Evolutionary conservation across 2,329 filamentous ascomycete species (phyloP), one percentile per base, ranked within the genome.

Genomic region (Colletotrichum acutatum): DNA sequence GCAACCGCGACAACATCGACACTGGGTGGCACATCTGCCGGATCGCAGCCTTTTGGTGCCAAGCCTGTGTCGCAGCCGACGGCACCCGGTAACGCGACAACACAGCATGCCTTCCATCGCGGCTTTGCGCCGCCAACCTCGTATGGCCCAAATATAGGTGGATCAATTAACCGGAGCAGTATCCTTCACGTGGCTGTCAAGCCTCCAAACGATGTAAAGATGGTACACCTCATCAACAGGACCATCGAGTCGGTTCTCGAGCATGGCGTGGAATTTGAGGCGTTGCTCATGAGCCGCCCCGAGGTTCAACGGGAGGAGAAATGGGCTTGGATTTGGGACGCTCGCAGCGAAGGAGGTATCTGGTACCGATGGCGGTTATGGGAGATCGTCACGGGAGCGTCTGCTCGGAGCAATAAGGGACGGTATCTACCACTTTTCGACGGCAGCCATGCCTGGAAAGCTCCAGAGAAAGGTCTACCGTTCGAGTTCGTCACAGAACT

Each of bases 281-380:
- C 95, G 5, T 86, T 97, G 2, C 88, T 99, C 7, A 98, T 98
- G 97, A 93, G 92, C 62, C 88, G 94, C 22, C 90, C 93, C 0
- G 91, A 95, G 67, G 93, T 98, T 1, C 94, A 97, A 80, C 89
- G 88, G 53, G 94, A 98, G 72, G 94, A 97, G 81, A 95, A 93
- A 76, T 98, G 96, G 91, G 93, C 95, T 0, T 99, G 95, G 94
- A 86, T 99, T 5, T 99, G 94, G 92, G 93, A 98, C 80, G 89
- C 95, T 24, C 89, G 92, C 76, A 95, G 92, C 78, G 86, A 88
- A 74, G 95, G 91, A 30, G 96, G 93, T 19, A 90, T 97, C 19
- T 99, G 95, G 89, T 98, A 98, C 82, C 91, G 97, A 56, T 98
- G 95, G 93, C 91, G 94, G 57, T 80, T 98, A 57, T 98, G 95